Conservation (phyloP, 306 rosid genomes). For the Carpinus viminea region DNA sequence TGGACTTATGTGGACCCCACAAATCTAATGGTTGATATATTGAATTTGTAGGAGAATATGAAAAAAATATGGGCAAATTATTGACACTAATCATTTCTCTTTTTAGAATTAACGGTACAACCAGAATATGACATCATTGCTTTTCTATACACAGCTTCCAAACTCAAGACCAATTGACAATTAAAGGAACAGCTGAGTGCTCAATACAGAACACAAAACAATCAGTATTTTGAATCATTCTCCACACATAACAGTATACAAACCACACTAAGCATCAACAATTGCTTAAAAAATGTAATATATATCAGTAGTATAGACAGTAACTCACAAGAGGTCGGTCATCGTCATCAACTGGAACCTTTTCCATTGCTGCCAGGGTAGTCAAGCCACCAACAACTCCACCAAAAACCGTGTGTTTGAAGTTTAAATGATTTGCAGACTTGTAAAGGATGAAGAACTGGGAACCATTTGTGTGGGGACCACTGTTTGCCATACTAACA, state of each 20-base stretch:
- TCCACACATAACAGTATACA: background rate
- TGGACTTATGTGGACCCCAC: too few species aligned
- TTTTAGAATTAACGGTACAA: background rate
- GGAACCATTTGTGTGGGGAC: slow-evolving; percentile 96
- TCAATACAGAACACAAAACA: background rate
- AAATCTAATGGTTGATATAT: too few species aligned
- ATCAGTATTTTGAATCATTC: background rate
- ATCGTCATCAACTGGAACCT: slow-evolving; percentile 83
- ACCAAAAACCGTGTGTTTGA: slow-evolving; percentile 92
- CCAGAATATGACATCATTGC: background rate
- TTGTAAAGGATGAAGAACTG: slow-evolving; percentile 93
- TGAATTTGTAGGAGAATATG: too few species aligned
- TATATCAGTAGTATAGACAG: slow-evolving; percentile 16
- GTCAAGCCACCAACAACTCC: slow-evolving; percentile 93
- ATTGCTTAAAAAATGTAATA: slow-evolving; percentile 10
- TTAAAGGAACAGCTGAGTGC: background rate
- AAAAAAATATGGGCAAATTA: too few species aligned
- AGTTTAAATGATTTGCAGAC: slow-evolving; percentile 92
- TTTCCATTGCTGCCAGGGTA: slow-evolving; percentile 84
- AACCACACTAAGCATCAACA: background rate
- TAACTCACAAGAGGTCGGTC: slow-evolving; percentile 80
- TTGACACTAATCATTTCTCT: background rate
- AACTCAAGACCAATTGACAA: background rate
- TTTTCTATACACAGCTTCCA: slow-evolving; percentile 2
- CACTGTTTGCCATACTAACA: slow-evolving; percentile 99